phyloP scores from a whole-genome alignment of 2,329 filamentous ascomycete species.

The Penicillium sclerotiorum region DNA sequence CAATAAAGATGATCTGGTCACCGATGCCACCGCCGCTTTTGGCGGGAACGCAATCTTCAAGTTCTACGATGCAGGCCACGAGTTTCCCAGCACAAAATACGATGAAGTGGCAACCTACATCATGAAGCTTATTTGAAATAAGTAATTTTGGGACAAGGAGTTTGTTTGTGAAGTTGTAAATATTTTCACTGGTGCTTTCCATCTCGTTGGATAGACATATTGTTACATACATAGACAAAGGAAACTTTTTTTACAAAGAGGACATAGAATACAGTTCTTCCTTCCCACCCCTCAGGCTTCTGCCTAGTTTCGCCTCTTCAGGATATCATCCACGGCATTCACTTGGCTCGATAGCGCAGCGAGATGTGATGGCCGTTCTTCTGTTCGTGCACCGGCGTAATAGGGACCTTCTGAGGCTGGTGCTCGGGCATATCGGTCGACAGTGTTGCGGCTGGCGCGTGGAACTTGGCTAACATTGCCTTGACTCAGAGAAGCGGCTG shows the following conservation, averaged over 20 bases:
- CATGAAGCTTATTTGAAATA: slow-evolving; percentile 44
- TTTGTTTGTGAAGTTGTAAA: slow-evolving; percentile 37
- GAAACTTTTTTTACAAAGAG: slow-evolving; percentile 2
- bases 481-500: slow-evolving; percentile 24
- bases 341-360: slow-evolving; percentile 35
- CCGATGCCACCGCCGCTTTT: slow-evolving; percentile 62
- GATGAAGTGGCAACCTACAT: slow-evolving; percentile 61
- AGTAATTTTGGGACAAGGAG: no score
- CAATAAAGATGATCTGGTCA: slow-evolving; percentile 63
- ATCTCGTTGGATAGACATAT: not conserved
- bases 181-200: not conserved
- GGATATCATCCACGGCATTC: slow-evolving; percentile 31
- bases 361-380: slow-evolving; percentile 33
- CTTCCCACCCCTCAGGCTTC: not conserved
- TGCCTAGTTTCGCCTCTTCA: slow-evolving; percentile 20
- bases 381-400: slow-evolving; percentile 35
- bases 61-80: slow-evolving; percentile 67
- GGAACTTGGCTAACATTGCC: slow-evolving; percentile 32
- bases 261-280: not conserved
- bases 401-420: slow-evolving; percentile 35
- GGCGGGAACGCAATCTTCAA: slow-evolving; percentile 62
- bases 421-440: slow-evolving; percentile 32
- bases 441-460: slow-evolving; percentile 22
- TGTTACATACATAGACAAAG: slow-evolving; percentile 13
- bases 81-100: slow-evolving; percentile 66